Conservation (phyloP, 2,329 filamentous ascomycete genomes). For the Calonectria naviculata region DNA sequence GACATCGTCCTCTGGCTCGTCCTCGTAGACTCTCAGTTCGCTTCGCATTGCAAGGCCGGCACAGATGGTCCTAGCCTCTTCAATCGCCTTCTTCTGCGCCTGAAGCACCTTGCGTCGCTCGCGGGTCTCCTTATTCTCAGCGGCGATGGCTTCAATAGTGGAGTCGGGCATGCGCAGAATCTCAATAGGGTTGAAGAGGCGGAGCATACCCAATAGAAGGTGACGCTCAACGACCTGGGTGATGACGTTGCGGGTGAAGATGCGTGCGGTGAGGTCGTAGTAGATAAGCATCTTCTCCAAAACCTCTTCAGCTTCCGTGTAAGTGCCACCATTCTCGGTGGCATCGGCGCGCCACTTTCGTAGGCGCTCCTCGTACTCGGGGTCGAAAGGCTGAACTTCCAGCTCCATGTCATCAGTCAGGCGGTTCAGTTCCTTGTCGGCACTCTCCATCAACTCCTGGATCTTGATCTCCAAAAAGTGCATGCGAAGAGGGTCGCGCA, state of each 20-base stretch:
- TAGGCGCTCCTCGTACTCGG: slow-evolving; percentile 63
- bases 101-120: slow-evolving; percentile 60
- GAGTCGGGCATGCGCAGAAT: slow-evolving; percentile 58
- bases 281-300: slow-evolving; percentile 68
- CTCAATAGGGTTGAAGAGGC: slow-evolving; percentile 64
- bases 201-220: slow-evolving; percentile 62
- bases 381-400: slow-evolving; percentile 64
- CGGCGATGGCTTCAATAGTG: slow-evolving; percentile 61
- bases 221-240: slow-evolving; percentile 64
- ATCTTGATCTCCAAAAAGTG: slow-evolving; percentile 63
- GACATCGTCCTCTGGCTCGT: slow-evolving; percentile 47
- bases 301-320: slow-evolving; percentile 63
- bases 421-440: slow-evolving; percentile 57
- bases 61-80: slow-evolving; percentile 61
- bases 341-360: slow-evolving; percentile 57
- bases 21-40: slow-evolving; percentile 55
- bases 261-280: slow-evolving; percentile 63
- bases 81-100: slow-evolving; percentile 60
- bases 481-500: slow-evolving; percentile 61
- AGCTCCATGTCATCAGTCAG: slow-evolving; percentile 63
- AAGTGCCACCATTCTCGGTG: slow-evolving; percentile 56
- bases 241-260: slow-evolving; percentile 64
- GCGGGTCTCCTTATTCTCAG: slow-evolving; percentile 64
- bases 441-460: slow-evolving; percentile 57
- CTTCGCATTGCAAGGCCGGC: slow-evolving; percentile 64